Percentiles rank a stretch among this genome's conserved stretches.
phyloP scores from a whole-genome alignment of 805 yeast species.

The Candida tibetensis region DNA sequence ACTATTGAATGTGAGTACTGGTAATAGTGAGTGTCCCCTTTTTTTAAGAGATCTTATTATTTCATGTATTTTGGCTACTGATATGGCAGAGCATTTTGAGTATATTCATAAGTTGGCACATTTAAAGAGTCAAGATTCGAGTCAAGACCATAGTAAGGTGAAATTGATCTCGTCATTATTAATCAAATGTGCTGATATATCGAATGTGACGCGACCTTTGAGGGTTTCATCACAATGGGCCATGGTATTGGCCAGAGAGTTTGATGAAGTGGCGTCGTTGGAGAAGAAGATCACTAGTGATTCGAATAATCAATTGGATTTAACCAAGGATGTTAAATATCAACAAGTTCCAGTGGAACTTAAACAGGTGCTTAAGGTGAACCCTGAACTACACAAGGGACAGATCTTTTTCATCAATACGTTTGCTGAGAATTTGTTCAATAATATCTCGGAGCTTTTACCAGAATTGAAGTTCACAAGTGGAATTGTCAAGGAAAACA shows the following conservation, averaged over 20 bases:
- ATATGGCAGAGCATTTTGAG: slow-evolving; percentile 85
- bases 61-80: slow-evolving; percentile 56
- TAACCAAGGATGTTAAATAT: slow-evolving; percentile 19
- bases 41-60: slow-evolving; percentile 27
- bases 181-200: slow-evolving; percentile 93
- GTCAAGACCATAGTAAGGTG: slow-evolving; percentile 19
- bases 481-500: slow-evolving; percentile 52
- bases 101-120: slow-evolving; percentile 55
- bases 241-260: slow-evolving; percentile 70
- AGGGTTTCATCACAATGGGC: slow-evolving; percentile 85
- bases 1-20: slow-evolving; percentile 38
- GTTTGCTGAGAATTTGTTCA: slow-evolving; percentile 77
- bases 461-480: slow-evolving; percentile 60
- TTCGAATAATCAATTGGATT: slow-evolving; percentile 9
- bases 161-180: slow-evolving; percentile 61
- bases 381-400: slow-evolving; percentile 58
- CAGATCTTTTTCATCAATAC: slow-evolving; percentile 81
- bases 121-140: slow-evolving; percentile 17
- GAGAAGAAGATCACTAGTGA: slow-evolving; percentile 31
- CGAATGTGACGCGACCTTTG: slow-evolving; percentile 84
- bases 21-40: slow-evolving; percentile 16
- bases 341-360: slow-evolving; percentile 38
- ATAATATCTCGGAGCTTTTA: slow-evolving; percentile 55
- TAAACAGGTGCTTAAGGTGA: slow-evolving; percentile 42
- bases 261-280: slow-evolving; percentile 59